Evolutionary conservation across 208 protist species (phyloP), one percentile per base, ranked within the genome.

Genomic region (Angomonas ambiguus): DNA sequence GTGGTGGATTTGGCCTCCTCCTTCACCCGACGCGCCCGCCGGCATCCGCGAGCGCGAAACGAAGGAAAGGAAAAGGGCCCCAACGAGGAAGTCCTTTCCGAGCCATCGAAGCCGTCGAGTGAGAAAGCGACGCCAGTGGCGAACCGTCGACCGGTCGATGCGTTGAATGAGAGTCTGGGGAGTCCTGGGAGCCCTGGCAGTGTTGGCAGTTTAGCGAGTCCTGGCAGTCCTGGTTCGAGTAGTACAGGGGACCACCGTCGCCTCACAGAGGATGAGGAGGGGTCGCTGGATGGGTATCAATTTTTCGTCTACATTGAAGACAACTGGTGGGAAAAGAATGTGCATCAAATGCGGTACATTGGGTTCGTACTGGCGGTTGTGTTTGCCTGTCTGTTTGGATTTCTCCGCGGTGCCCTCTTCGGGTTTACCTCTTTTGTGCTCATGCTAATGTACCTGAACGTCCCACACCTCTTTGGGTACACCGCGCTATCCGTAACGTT

Each of bases 331-430:
- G 38, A 62, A 51, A 64, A 77, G 2, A 79, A 88, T 71, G 87
- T 93, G 60, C 69, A 83, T 69, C 74, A 65, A 20, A 87, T 95
- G 72, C 86, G 89, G 13, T 76, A 91, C 72, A 90, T 87, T 51
- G 80, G 76, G 24, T 73, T 92, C 56, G 33, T 65, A 51, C 74
- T 87, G 67, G 77, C 83, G 30, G 35, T 78, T 6, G 22, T 75
- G 0, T 80, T 83, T 55, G 65, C 59, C 16, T 4, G 78, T 30
- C 27, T 70, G 34, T 71, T 78, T 11, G 42, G 65, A 0, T 64
- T 80, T 0, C 67, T 51, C 33, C 55, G 71, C 13, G 86, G 89
- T 45, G 76, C 80, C 18, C 64, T 91, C 2, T 75, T 81, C 49
- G 85, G 82, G 49, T 51, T 85, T 2, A 84, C 77, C 3, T 69